Evolutionary conservation across 306 rosid genomes (phyloP).

Genomic region (Rubus idaeus): DNA sequence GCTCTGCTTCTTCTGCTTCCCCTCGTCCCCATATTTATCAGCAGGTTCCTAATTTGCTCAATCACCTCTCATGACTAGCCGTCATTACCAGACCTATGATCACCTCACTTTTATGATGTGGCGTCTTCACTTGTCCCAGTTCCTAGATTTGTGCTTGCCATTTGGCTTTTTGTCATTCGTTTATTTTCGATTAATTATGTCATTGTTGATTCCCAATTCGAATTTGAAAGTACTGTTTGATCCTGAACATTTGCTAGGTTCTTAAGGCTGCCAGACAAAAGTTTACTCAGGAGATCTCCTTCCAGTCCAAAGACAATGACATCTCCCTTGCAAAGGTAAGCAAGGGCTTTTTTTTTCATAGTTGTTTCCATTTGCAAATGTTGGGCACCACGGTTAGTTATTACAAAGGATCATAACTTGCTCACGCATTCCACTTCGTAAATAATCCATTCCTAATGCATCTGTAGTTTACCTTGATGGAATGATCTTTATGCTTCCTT

Average conservation of each 20-base stretch:
- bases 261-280: slow-evolving; percentile 18
- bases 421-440: too few species aligned
- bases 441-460: not conserved
- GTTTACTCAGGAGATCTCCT: slow-evolving; percentile 19
- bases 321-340: slow-evolving; percentile 10
- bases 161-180: not conserved
- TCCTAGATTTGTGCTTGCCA: not conserved
- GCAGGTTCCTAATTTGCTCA: slow-evolving; percentile 15
- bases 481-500: not conserved
- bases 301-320: slow-evolving; percentile 7
- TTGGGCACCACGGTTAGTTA: not conserved
- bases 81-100: not conserved
- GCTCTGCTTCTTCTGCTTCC: slow-evolving; percentile 17
- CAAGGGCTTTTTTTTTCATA: too few species aligned
- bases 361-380: not conserved
- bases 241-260: slow-evolving; percentile 3
- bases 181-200: not conserved
- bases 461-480: not conserved
- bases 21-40: slow-evolving; percentile 3
- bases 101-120: not conserved
- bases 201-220: not conserved
- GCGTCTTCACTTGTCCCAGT: not conserved
- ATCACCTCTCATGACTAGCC: not conserved
- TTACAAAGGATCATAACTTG: not conserved
- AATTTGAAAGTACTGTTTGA: not conserved